These are phyloP conservation scores for Globisporangium parvum DNA, from an alignment of 352 stramenopile species.

Conservation along the genomic window DNA sequence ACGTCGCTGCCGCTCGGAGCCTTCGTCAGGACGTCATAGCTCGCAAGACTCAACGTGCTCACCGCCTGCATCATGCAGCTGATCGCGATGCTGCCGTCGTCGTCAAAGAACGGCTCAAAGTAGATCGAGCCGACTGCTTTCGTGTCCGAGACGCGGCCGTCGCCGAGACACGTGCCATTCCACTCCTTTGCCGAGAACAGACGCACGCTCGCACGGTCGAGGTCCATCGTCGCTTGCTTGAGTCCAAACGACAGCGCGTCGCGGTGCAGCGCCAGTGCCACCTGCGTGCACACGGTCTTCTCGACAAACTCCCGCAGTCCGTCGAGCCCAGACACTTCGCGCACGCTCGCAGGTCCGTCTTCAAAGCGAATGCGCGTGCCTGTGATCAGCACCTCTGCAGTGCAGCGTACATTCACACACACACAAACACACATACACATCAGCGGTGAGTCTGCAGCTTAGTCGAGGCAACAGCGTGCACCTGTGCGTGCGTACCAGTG, in stretches of 20 bases:
- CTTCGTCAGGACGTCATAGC: slow-evolving; percentile 29
- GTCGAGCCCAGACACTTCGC: slow-evolving; percentile 53
- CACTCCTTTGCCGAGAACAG: slow-evolving; percentile 73
- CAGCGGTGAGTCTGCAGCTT: background rate
- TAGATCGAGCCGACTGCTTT: slow-evolving; percentile 60
- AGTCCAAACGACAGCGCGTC: slow-evolving; percentile 69
- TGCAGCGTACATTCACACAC: background rate
- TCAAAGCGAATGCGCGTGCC: slow-evolving; percentile 75
- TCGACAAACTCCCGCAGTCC: slow-evolving; percentile 68
- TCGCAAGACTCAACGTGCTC: slow-evolving; percentile 29
- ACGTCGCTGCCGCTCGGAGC: slow-evolving; percentile 37
- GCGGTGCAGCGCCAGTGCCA: slow-evolving; percentile 57
- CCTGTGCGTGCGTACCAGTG: slow-evolving; percentile 29
- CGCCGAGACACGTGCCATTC: slow-evolving; percentile 80
- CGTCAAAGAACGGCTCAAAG: slow-evolving; percentile 66
- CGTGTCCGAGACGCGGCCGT: slow-evolving; percentile 76
- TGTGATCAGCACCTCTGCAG: slow-evolving; percentile 63
- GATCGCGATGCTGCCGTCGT: slow-evolving; percentile 47
- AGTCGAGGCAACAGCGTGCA: background rate
- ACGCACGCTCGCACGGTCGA: slow-evolving; percentile 68
- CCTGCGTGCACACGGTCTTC: slow-evolving; percentile 68
- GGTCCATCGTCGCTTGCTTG: slow-evolving; percentile 72
- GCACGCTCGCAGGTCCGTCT: slow-evolving; percentile 44
- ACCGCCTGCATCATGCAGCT: slow-evolving; percentile 72
- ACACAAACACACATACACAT: background rate